phyloP scores from a whole-genome alignment of 1,139 yeast genomes.

The Sugiyamaella paludigena region DNA sequence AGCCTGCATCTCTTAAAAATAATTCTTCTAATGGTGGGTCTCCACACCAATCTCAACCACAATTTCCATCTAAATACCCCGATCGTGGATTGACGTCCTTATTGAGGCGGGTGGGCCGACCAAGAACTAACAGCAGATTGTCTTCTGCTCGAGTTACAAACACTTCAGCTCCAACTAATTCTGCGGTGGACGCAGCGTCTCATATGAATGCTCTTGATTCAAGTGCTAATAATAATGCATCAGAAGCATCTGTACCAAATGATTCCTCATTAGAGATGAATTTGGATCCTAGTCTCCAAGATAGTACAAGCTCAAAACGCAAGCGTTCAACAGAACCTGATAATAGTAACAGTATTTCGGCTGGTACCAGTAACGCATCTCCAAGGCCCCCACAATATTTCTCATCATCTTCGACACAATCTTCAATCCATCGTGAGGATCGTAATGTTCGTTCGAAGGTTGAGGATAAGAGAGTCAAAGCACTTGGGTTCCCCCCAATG shows the following conservation, averaged over 20 bases:
- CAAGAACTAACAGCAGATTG: background rate
- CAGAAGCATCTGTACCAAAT: too few species aligned
- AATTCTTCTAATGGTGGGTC: too few species aligned
- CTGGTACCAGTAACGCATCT: conserved; percentile 1
- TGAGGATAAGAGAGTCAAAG: conserved; percentile 27
- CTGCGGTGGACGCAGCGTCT: too few species aligned
- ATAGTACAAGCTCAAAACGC: too few species aligned
- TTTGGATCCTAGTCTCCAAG: too few species aligned
- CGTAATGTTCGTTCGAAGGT: conserved; percentile 10
- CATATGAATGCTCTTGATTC: too few species aligned
- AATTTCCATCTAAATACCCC: conserved; percentile 16
- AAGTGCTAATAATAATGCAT: too few species aligned
- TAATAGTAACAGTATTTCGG: too few species aligned
- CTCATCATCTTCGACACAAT: conserved; percentile 16
- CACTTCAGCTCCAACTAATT: too few species aligned
- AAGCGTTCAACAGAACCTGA: too few species aligned
- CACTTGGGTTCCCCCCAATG: conserved; percentile 36
- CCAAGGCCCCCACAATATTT: conserved; percentile 27
- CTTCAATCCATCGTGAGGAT: background rate
- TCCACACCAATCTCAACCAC: conserved; percentile 1
- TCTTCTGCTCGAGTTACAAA: background rate
- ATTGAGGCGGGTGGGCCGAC: conserved; percentile 9
- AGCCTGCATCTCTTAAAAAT: conserved; percentile 1
- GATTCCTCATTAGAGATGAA: too few species aligned
- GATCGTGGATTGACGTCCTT: conserved; percentile 18